These are phyloP conservation scores for Aspergillus ustus DNA, from an alignment of 2,329 filamentous ascomycete genomes.

Conservation along the genomic window DNA sequence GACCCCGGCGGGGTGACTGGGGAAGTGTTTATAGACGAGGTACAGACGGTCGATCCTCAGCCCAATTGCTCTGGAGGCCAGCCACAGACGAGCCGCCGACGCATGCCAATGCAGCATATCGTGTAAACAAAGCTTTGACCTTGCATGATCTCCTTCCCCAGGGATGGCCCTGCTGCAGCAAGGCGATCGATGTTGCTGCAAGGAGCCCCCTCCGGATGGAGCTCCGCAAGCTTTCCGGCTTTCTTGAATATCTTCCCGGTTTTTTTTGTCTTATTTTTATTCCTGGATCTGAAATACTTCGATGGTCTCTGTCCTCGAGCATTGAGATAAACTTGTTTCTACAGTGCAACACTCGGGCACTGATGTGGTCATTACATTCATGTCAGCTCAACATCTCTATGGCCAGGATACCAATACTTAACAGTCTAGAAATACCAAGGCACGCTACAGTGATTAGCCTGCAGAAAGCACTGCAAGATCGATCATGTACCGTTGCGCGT, in stretches of 20 bases:
- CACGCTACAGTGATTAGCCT: not conserved
- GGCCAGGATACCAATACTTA: not conserved
- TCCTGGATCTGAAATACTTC: not conserved
- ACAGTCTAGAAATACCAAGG: not conserved
- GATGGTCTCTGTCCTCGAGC: not conserved
- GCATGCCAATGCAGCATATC: slow-evolving; percentile 42
- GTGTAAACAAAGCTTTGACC: slow-evolving; percentile 46
- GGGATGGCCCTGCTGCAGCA: slow-evolving; percentile 41
- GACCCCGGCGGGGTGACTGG: slow-evolving; percentile 25
- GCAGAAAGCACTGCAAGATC: not conserved
- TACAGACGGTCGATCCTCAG: not conserved
- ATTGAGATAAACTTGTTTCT: not conserved
- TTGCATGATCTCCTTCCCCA: slow-evolving; percentile 45
- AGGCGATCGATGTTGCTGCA: slow-evolving; percentile 23
- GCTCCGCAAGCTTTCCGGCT: slow-evolving; percentile 22
- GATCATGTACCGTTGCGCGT: not conserved
- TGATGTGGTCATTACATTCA: not conserved
- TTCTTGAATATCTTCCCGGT: not conserved
- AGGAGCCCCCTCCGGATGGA: not conserved
- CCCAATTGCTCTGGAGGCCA: slow-evolving; percentile 32
- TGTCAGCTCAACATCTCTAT: not conserved
- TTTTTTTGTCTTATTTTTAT: not conserved
- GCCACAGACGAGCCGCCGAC: slow-evolving; percentile 30
- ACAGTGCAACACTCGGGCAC: not conserved
- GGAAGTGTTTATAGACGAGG: slow-evolving; percentile 42